Evolutionary conservation across 352 stramenopile species (phyloP), one percentile per base, ranked within the genome.

Genomic region (Phytopythium cucurbitacearum): DNA sequence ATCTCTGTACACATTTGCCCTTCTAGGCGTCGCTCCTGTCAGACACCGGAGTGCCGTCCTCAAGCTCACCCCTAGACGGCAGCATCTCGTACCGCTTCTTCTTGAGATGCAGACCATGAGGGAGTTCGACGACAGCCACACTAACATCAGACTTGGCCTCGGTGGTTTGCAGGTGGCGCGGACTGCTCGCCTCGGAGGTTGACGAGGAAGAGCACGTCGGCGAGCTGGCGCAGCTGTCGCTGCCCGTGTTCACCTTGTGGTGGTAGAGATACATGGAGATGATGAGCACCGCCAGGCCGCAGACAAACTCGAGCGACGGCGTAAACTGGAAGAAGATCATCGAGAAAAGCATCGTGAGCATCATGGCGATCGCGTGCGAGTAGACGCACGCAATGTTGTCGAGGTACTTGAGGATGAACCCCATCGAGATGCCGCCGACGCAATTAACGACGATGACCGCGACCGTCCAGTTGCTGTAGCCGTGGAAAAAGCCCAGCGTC

Each of bases 191-290:
- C 15, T 51, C 16, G 38, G 34, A 40, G 28, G 55, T 49, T 0
- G 63, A 61, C 13, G 57, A 56, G 16, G 57, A 56, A 1, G 57
- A 66, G n/a, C 46, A 49, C 33, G 53, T 56, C 7, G 56, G 53
- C 10, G 60, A 68, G 15, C 41, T 56, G 10, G 42, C 33, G 32
- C 62, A 52, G 28, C 28, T 15, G 4, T 70, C 54, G 37, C 13
- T 35, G n/a, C 55, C 44, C 41, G 52, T 51, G 40, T 76, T 64
- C 40, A 82, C 47, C 61, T 81, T 78, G 61, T 91, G 77, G 67
- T 95, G 85, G 59, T 95, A 95, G 45, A 95, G 75, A 48, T 95
- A 95, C 78, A 93, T 93, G 51, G 85, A 93, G 48, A 93, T 84
- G 53, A 93, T 63, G 12, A 91, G 65, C 35, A 93, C 83, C 11